phyloP scores from a whole-genome alignment of 352 stramenopile genomes.

The Pseudoperonospora humuli region DNA sequence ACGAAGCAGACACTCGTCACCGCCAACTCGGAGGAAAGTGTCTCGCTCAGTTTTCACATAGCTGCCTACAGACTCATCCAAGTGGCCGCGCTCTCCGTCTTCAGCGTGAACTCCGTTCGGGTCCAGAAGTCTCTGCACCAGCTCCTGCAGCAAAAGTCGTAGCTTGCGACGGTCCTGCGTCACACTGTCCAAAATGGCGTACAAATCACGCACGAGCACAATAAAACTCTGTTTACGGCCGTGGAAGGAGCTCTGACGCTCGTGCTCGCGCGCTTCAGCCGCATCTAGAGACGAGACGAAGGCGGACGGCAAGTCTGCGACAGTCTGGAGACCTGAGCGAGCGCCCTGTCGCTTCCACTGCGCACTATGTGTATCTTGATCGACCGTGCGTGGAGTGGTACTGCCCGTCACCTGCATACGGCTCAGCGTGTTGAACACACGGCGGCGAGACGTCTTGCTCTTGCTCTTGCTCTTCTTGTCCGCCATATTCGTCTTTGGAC shows the following conservation, averaged over 20 bases:
- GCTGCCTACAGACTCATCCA: constrained; percentile 19
- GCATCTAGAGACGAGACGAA: constrained; percentile 44
- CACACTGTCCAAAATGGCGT: constrained; percentile 44
- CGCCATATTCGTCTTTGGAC: constrained; percentile 2
- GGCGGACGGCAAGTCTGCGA: constrained; percentile 39
- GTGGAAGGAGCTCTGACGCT: constrained; percentile 37
- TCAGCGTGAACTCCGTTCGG: constrained; percentile 44
- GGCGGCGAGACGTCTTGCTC: constrained; percentile 5
- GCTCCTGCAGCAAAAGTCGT: constrained; percentile 55
- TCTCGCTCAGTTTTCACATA: constrained; percentile 49
- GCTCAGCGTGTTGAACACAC: constrained; percentile 43
- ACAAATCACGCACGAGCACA: constrained; percentile 57
- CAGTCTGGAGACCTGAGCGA: constrained; percentile 35
- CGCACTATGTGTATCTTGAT: constrained; percentile 13
- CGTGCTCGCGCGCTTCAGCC: constrained; percentile 36
- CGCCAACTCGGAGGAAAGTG: constrained; percentile 60
- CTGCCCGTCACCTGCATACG: constrained; percentile 60
- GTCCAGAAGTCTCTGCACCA: constrained; percentile 64
- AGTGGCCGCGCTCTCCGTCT: constrained; percentile 4
- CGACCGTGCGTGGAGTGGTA: constrained; percentile 3
- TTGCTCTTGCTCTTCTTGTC: neutral
- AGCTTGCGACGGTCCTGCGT: constrained; percentile 46
- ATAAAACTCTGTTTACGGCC: constrained; percentile 41
- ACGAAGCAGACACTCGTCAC: constrained; percentile 64
- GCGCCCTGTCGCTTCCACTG: constrained; percentile 35